Conservation (phyloP, 495 filamentous ascomycete genomes). For the Podospora didyma region DNA sequence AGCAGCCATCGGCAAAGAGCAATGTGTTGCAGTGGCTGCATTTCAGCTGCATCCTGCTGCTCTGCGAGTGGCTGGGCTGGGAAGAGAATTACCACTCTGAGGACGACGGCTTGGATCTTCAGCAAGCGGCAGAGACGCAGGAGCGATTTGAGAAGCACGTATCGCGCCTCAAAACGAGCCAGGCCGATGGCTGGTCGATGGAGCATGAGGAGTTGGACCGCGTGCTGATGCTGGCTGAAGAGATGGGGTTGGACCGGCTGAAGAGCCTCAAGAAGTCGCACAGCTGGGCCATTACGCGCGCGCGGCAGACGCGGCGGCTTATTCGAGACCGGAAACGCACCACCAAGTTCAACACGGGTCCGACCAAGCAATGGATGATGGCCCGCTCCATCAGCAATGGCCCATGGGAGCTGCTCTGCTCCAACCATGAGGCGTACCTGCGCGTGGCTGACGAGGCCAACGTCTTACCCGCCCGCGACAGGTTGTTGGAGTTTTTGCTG, state of each 20-base stretch:
- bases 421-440: constrained; percentile 13
- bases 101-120: not conserved
- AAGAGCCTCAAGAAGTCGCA: constrained; percentile 4
- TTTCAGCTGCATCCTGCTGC: constrained; percentile 14
- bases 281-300: constrained; percentile 7
- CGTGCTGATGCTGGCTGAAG: constrained; percentile 11
- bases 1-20: constrained; percentile 13
- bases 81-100: not conserved
- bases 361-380: constrained; percentile 11
- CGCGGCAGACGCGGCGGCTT: not conserved
- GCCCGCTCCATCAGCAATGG: constrained; percentile 7
- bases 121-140: constrained; percentile 1
- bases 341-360: constrained; percentile 12
- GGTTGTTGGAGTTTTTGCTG: constrained; percentile 15
- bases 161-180: constrained; percentile 12
- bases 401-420: constrained; percentile 13
- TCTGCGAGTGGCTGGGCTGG: constrained; percentile 8
- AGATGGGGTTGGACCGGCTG: constrained; percentile 10
- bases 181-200: constrained; percentile 9
- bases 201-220: constrained; percentile 15
- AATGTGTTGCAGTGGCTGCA: constrained; percentile 17
- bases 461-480: constrained; percentile 8
- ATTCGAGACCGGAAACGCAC: constrained; percentile 9
- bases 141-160: constrained; percentile 14
- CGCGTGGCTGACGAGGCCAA: constrained; percentile 4